phyloP scores from a whole-genome alignment of 2,329 filamentous ascomycete genomes.

The Calonectria montana region DNA sequence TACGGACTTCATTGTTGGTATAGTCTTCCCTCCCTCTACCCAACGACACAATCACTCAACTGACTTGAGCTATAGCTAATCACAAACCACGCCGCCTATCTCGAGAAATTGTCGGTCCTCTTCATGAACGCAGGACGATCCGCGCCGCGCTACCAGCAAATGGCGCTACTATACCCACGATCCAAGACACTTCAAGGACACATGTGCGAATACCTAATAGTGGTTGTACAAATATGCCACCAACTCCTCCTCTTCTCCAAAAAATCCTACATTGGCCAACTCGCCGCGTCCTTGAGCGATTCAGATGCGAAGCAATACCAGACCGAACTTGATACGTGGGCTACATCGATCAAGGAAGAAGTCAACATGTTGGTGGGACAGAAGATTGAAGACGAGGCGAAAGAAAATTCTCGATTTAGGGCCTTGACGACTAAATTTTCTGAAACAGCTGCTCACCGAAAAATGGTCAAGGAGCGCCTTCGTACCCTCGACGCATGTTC shows the following conservation, averaged over 20 bases:
- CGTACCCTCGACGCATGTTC: conserved; percentile 54
- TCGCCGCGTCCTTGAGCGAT: conserved; percentile 47
- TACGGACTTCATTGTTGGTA: conserved; percentile 55
- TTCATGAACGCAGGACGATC: conserved; percentile 55
- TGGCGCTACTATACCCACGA: conserved; percentile 52
- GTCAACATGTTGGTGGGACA: conserved; percentile 38
- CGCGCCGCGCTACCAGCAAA: conserved; percentile 52
- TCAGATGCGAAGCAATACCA: conserved; percentile 47
- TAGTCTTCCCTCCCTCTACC: conserved; percentile 21
- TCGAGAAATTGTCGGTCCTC: conserved; percentile 53
- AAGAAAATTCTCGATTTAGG: conserved; percentile 40
- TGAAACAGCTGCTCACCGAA: neutral
- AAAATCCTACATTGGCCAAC: conserved; percentile 46
- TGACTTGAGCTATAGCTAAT: conserved; percentile 38
- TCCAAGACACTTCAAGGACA: conserved; percentile 50
- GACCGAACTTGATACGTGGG: conserved; percentile 48
- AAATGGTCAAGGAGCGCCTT: conserved; percentile 26
- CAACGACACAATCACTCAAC: neutral
- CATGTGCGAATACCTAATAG: conserved; percentile 55
- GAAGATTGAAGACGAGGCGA: conserved; percentile 28
- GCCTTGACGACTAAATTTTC: neutral
- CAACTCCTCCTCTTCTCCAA: conserved; percentile 46
- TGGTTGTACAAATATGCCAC: conserved; percentile 53
- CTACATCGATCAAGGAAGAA: conserved; percentile 50
- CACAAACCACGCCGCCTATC: conserved; percentile 45